phyloP scores from a whole-genome alignment of 768 basidiomycete genomes.

The Boletellus emodensis region DNA sequence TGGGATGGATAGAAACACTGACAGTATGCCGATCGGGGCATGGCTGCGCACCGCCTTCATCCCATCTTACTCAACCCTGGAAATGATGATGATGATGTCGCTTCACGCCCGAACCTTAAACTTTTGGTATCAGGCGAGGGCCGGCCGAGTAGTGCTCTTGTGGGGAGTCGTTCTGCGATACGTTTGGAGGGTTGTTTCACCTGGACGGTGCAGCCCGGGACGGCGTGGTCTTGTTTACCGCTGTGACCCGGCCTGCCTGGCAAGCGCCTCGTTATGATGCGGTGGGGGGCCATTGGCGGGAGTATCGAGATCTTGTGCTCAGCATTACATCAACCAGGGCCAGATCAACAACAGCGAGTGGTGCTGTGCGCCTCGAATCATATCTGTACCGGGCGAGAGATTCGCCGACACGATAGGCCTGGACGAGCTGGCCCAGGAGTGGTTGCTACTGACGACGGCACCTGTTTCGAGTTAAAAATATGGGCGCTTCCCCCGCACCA shows the following conservation, averaged over 20 bases:
- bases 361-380: no score
- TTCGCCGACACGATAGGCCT: no score
- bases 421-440: neutral
- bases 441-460: constrained; percentile 8
- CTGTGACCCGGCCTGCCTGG: neutral
- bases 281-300: no score
- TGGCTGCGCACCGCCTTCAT: neutral
- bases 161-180: neutral
- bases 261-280: no score
- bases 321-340: no score
- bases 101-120: no score
- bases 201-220: neutral
- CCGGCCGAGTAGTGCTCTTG: neutral
- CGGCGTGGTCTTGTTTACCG: neutral
- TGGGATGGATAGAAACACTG: no score
- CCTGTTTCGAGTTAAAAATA: constrained; percentile 12
- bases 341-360: no score
- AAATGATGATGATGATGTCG: neutral
- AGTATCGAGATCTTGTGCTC: no score
- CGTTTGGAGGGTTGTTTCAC: neutral
- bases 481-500: constrained; percentile 11
- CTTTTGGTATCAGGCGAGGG: no score
- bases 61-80: neutral
- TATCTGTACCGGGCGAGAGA: no score
- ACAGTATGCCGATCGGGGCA: no score